Base-by-base conservation (phyloP, 106 monocot species). In the Apostasia shenzhenica region DNA sequence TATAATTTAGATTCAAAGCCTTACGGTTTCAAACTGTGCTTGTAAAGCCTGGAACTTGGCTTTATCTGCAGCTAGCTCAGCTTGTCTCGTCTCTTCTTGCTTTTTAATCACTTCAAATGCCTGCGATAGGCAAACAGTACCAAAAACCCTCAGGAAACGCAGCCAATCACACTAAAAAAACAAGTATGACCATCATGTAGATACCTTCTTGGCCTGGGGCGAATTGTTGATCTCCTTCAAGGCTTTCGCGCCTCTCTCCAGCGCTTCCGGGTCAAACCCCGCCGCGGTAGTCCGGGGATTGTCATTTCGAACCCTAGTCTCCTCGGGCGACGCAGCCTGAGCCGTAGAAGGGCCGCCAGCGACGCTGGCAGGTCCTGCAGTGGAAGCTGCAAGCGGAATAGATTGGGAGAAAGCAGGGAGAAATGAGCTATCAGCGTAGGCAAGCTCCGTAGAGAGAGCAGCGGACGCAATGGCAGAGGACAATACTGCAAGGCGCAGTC, bases 191-290 rank as follows among this genome's bases (percentile, higher is more conserved):
- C n/a, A 5, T 13, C 13, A 13, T 66, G 12, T 3, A 26, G 26
- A 26, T 41, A 95, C 95, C 84, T 95, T 92, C 71, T 92, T 89
- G 13, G 89, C 84, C 14, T 92, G 69, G 6, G 82, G 50, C 40
- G 89, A 79, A 8, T 63, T 85, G 51, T 85, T 83, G 72, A 97
- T 87, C 85, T 89, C 84, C 48, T 67, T 48, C 57, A 97, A 65
- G n/a, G 84, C 86, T 67, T 72, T 76, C 11, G 84, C 92, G 1
- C 92, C 95, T 65, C 92, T 81, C 74, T 89, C 89, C 59, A 97
- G 82, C 42, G 95, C 81, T 62, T 87, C 95, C 9, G 95, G 95
- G 55, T 97, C 92, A 57, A 97, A 97, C 48, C 95, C 95, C 2
- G 95, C 68, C 2, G 95, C 89, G 0, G 89, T 84, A 13, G 92